Evolutionary conservation across 1,284 basidiomycete species (phyloP).

Genomic region (Boletus semigastroideus): DNA sequence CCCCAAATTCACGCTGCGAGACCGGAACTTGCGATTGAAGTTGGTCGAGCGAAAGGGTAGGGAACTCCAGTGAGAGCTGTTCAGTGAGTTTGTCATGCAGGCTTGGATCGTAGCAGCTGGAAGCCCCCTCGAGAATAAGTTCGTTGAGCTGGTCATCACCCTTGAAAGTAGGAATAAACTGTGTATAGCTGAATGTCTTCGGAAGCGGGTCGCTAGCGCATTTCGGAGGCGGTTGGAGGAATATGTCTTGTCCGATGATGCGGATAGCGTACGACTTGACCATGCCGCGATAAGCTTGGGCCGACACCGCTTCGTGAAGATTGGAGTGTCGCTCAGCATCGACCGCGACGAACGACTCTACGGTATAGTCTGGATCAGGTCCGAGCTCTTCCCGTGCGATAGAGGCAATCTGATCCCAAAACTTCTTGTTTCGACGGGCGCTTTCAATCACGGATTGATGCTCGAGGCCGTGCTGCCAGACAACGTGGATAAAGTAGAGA

Average conservation of each 20-base stretch:
- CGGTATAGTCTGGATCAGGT: conserved; percentile 62
- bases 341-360: conserved; percentile 42
- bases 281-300: conserved; percentile 68
- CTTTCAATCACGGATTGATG: conserved; percentile 62
- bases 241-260: conserved; percentile 71
- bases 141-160: conserved; percentile 61
- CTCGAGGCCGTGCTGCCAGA: conserved; percentile 83
- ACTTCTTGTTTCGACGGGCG: conserved; percentile 52
- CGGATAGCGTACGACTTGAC: conserved; percentile 76
- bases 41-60: conserved; percentile 58
- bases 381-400: conserved; percentile 67
- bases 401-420: conserved; percentile 65
- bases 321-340: conserved; percentile 59
- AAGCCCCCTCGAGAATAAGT: conserved; percentile 63
- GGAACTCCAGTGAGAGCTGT: conserved; percentile 47
- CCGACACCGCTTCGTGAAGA: conserved; percentile 59
- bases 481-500: conserved; percentile 75
- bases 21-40: conserved; percentile 63
- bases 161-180: conserved; percentile 56
- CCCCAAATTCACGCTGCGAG: conserved; percentile 77
- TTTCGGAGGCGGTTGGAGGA: conserved; percentile 48
- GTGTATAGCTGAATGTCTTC: conserved; percentile 58
- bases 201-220: conserved; percentile 32
- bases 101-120: conserved; percentile 66
- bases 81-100: conserved; percentile 60